These are phyloP conservation scores for Dendrobium nobile DNA, from an alignment of 106 monocot genomes.

Conservation along the genomic window DNA sequence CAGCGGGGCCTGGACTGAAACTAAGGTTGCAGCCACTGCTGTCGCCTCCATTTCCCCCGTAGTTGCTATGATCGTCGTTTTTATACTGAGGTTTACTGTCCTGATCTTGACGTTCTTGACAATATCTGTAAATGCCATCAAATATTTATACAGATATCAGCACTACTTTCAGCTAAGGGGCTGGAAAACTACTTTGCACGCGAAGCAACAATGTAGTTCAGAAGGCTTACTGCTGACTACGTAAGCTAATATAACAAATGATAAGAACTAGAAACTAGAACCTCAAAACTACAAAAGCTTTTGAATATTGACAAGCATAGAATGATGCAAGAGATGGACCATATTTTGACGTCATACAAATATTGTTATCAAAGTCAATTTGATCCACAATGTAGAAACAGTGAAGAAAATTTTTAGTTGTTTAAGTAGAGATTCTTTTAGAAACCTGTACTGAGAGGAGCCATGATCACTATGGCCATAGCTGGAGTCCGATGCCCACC, in stretches of 20 bases:
- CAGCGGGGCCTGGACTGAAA: constrained; percentile 1
- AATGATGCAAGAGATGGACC: too few species aligned
- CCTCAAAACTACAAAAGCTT: too few species aligned
- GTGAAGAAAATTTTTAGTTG: background rate
- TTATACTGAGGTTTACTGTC: background rate
- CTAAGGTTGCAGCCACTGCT: background rate
- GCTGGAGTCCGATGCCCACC: constrained; percentile 29
- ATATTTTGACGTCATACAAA: too few species aligned
- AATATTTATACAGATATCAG: background rate
- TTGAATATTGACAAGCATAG: too few species aligned
- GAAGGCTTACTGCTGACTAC: too few species aligned
- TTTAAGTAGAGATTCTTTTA: background rate
- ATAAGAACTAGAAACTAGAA: too few species aligned
- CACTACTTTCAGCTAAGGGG: background rate
- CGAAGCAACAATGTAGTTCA: too few species aligned
- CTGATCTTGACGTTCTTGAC: background rate
- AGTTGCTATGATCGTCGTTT: background rate
- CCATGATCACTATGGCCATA: background rate
- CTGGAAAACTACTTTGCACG: background rate
- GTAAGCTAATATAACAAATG: too few species aligned
- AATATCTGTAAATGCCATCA: background rate
- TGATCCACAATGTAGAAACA: background rate
- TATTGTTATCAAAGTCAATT: too few species aligned
- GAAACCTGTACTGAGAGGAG: background rate
- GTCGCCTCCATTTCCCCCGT: background rate